Evolutionary conservation across 2,329 filamentous ascomycete species (phyloP), one percentile per base, ranked within the genome.

Genomic region (Calonectria pseudoreteaudii): DNA sequence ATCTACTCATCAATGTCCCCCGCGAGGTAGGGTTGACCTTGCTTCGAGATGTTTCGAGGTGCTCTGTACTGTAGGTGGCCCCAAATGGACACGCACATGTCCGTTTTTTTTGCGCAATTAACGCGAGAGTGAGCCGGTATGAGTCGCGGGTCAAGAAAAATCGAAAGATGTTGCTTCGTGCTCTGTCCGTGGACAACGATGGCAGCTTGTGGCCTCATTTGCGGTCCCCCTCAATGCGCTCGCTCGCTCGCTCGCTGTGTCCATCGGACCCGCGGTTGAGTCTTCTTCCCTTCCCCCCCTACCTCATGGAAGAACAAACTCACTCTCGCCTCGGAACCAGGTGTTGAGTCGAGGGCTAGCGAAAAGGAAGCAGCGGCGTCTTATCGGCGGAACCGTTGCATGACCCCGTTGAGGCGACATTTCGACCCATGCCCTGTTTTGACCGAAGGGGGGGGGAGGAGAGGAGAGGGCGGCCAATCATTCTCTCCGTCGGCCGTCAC

Each of bases 381-480:
- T 60, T 60, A 60, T 60, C 56, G 36, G 34, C 56, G 52, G 20
- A 58, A n/a, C 30, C 53, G 49, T 52, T 52, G 23, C 30, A 38
- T 34, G 52, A 31, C 52, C 53, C 53, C 18, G 34, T 58, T n/a
- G 53, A 60, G n/a, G 34, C 53, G 53, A n/a, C 31, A 36, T 60
- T 60, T 38, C 34, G 56, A 60, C 56, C 56, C 56, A 60, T 60
- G 56, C n/a, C 34, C 26, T 53, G n/a, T n/a, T 60, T n/a, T 60
- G 56, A 38, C 56, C 56, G 56, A 60, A n/a, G 20, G 18, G 20
- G n/a, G n/a, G n/a, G n/a, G n/a, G n/a, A n/a, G n/a, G n/a, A n/a
- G n/a, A n/a, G n/a, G n/a, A n/a, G 13, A 34, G 30, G 16, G n/a
- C 56, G n/a, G 56, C 56, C 56, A 60, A 60, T 60, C 56, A 60